Evolutionary conservation across 2,329 filamentous ascomycete genomes (phyloP).

Genomic region (Stachybotrys chartarum): DNA sequence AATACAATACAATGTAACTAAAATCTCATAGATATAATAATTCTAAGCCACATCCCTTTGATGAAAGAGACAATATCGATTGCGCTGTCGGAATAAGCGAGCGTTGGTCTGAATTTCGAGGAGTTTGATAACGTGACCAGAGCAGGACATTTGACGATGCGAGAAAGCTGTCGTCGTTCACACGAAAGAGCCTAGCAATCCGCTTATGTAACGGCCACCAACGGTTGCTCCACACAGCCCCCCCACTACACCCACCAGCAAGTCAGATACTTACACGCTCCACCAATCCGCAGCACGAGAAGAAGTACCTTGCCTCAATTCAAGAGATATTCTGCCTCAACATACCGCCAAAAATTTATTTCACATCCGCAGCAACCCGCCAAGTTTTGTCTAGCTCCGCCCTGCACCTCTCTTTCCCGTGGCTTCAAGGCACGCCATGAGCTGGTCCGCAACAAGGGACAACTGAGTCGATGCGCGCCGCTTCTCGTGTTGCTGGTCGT

Average conservation of each 20-base stretch:
- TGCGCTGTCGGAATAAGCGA: too few relatives aligned
- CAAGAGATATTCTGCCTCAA: slow-evolving; percentile 28
- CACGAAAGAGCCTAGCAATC: background rate
- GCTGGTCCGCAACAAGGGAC: background rate
- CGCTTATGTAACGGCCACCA: background rate
- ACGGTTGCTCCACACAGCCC: background rate
- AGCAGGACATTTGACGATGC: background rate
- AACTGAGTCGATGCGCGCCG: background rate
- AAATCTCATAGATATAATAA: too few relatives aligned
- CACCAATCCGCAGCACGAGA: background rate
- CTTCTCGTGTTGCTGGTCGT: background rate
- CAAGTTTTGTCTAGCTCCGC: background rate
- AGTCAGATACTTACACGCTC: background rate
- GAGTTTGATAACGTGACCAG: too few relatives aligned
- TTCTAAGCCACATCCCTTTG: too few relatives aligned
- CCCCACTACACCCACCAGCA: background rate
- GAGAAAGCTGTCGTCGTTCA: background rate
- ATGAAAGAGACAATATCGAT: too few relatives aligned
- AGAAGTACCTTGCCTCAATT: too few relatives aligned
- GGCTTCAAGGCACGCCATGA: background rate
- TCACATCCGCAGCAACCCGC: background rate
- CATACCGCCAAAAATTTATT: slow-evolving; percentile 36
- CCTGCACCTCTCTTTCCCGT: background rate
- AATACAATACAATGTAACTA: too few relatives aligned
- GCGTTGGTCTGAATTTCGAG: too few relatives aligned